Percentiles rank a stretch among this genome's conserved stretches.
phyloP scores from a whole-genome alignment of 805 yeast species.

The Starmerella floricola region DNA sequence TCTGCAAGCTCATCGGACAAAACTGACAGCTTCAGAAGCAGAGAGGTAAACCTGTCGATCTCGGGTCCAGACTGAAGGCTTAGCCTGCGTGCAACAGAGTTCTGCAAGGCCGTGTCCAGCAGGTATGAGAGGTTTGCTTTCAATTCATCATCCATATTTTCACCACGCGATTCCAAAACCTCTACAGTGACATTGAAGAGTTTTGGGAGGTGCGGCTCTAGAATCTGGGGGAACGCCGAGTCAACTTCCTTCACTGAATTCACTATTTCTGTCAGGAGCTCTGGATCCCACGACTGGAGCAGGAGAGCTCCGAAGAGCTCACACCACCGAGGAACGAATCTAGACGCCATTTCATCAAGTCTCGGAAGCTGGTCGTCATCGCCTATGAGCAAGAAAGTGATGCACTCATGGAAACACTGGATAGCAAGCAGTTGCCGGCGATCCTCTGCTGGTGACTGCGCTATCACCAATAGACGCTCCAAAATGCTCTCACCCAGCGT shows the following conservation, averaged over 20 bases:
- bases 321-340: slow-evolving; percentile 18
- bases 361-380: slow-evolving; percentile 23
- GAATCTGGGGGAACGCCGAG: slow-evolving; percentile 20
- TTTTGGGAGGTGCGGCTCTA: slow-evolving; percentile 17
- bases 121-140: slow-evolving; percentile 17
- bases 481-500: slow-evolving; percentile 38
- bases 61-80: slow-evolving; percentile 3
- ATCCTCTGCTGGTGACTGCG: slow-evolving; percentile 13
- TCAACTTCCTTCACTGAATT: slow-evolving; percentile 19
- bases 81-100: slow-evolving; percentile 3
- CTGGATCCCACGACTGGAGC: slow-evolving; percentile 6
- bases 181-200: slow-evolving; percentile 10
- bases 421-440: slow-evolving; percentile 22
- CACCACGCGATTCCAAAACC: slow-evolving; percentile 1
- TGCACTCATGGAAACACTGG: slow-evolving; percentile 28
- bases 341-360: slow-evolving; percentile 15
- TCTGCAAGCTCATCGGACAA: slow-evolving; percentile 35
- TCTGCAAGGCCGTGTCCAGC: slow-evolving; percentile 15
- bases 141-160: slow-evolving; percentile 10
- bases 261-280: slow-evolving; percentile 18
- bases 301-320: slow-evolving; percentile 1
- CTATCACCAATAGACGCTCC: slow-evolving; percentile 18
- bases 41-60: slow-evolving; percentile 8
- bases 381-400: slow-evolving; percentile 25
- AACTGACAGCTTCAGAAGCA: slow-evolving; percentile 32